phyloP scores from a whole-genome alignment of 2,329 filamentous ascomycete species.

The Exophiala sideris region DNA sequence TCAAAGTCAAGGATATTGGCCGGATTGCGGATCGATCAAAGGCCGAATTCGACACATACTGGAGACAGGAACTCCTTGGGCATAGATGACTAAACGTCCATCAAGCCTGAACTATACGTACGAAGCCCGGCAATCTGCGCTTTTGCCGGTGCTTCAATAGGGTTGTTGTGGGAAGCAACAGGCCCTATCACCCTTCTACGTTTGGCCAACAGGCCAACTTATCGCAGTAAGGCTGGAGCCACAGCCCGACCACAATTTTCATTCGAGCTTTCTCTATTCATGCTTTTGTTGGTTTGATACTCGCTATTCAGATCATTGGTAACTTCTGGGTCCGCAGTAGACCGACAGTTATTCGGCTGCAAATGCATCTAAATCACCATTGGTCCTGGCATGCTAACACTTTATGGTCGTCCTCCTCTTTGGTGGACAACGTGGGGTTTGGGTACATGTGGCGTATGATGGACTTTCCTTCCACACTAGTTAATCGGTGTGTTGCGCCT shows the following conservation, averaged over 20 bases:
- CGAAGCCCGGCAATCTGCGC: neutral
- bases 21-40: constrained; percentile 2
- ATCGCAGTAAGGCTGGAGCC: too few relatives aligned
- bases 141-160: neutral
- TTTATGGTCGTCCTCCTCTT: neutral
- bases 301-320: too few relatives aligned
- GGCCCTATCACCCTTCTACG: too few relatives aligned
- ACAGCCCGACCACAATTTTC: too few relatives aligned
- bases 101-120: neutral
- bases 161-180: too few relatives aligned
- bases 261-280: too few relatives aligned
- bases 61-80: neutral
- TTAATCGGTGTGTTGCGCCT: too few relatives aligned
- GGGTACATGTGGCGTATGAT: neutral
- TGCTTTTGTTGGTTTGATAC: too few relatives aligned
- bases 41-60: constrained; percentile 3
- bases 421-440: neutral
- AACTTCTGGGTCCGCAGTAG: too few relatives aligned
- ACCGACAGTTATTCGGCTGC: too few relatives aligned
- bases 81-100: neutral
- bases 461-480: neutral
- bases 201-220: too few relatives aligned
- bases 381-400: neutral
- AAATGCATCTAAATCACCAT: too few relatives aligned
- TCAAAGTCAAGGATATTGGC: constrained; percentile 42